phyloP scores from a whole-genome alignment of 1,139 yeast genomes.

The Geotrichum candidum region DNA sequence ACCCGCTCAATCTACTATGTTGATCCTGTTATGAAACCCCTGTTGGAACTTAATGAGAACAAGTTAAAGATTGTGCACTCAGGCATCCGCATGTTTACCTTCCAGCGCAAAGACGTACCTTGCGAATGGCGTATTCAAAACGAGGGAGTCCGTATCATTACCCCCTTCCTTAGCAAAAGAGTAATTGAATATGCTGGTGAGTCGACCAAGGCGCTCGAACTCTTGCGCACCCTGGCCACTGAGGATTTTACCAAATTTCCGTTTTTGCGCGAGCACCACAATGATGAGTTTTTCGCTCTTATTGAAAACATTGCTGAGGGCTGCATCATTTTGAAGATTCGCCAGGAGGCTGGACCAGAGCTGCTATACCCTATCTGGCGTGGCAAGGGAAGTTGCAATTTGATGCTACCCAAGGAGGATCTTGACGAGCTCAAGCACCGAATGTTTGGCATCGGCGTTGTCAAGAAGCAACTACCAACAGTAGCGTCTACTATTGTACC shows the following conservation, averaged over 20 bases:
- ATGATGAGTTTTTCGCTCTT: slow-evolving; percentile 51
- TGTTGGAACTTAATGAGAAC: slow-evolving; percentile 62
- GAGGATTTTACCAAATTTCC: slow-evolving; percentile 65
- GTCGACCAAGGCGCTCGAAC: slow-evolving; percentile 40
- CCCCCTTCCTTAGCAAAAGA: slow-evolving; percentile 49
- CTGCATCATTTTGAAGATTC: slow-evolving; percentile 73
- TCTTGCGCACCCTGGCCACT: background rate
- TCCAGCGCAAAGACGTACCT: slow-evolving; percentile 66
- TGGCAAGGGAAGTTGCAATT: slow-evolving; percentile 73
- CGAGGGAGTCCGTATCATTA: slow-evolving; percentile 53
- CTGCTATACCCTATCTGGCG: slow-evolving; percentile 81
- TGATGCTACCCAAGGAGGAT: slow-evolving; percentile 92
- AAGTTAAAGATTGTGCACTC: slow-evolving; percentile 84
- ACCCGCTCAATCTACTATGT: slow-evolving; percentile 84
- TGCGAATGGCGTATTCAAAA: slow-evolving; percentile 89
- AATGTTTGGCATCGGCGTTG: slow-evolving; percentile 47
- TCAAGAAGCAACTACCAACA: background rate
- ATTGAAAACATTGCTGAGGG: slow-evolving; percentile 62
- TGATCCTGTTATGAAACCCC: slow-evolving; percentile 62
- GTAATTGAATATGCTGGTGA: background rate
- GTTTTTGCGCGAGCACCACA: slow-evolving; percentile 46
- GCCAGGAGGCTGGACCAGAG: slow-evolving; percentile 21
- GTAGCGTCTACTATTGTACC: background rate
- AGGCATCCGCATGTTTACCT: slow-evolving; percentile 83
- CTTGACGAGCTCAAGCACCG: slow-evolving; percentile 83